phyloP scores from a whole-genome alignment of 2,329 filamentous ascomycete genomes.

The Aspergillus calidoustus region DNA sequence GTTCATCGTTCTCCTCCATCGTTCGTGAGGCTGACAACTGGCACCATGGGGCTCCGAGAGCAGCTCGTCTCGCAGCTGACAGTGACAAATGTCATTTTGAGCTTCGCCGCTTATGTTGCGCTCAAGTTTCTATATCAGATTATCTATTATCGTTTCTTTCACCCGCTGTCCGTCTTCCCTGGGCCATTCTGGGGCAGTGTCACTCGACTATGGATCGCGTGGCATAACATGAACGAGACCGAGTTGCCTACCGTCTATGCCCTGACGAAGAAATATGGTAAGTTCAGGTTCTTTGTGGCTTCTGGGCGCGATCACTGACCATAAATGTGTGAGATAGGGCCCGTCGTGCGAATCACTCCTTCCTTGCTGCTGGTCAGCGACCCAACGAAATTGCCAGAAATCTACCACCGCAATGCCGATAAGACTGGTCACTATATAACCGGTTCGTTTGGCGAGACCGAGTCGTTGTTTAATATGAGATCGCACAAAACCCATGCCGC shows the following conservation, averaged over 20 bases:
- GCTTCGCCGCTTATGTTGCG: conserved; percentile 29
- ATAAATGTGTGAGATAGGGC: conserved; percentile 37
- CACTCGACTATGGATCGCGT: conserved; percentile 60
- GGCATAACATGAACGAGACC: conserved; percentile 55
- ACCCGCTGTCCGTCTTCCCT: conserved; percentile 58
- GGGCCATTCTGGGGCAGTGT: conserved; percentile 61
- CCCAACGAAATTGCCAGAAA: conserved; percentile 58
- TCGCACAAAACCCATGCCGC: conserved; percentile 56
- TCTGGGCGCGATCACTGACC: background rate
- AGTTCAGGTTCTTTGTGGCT: background rate
- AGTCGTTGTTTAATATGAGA: conserved; percentile 63
- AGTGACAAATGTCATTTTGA: conserved; percentile 29
- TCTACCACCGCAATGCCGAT: conserved; percentile 61
- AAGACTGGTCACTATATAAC: conserved; percentile 65
- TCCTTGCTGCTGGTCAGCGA: conserved; percentile 59
- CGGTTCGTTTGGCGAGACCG: conserved; percentile 60
- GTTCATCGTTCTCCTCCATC: background rate
- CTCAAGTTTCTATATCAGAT: conserved; percentile 40
- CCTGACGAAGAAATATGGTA: conserved; percentile 57
- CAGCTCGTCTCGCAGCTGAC: conserved; percentile 34
- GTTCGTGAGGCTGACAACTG: background rate
- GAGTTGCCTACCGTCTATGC: conserved; percentile 50
- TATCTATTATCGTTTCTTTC: conserved; percentile 53
- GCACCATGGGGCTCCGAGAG: conserved; percentile 33
- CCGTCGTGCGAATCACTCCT: conserved; percentile 58